phyloP scores from a whole-genome alignment of 192 early-diverging fungal species.

The Dissophora ornata region DNA sequence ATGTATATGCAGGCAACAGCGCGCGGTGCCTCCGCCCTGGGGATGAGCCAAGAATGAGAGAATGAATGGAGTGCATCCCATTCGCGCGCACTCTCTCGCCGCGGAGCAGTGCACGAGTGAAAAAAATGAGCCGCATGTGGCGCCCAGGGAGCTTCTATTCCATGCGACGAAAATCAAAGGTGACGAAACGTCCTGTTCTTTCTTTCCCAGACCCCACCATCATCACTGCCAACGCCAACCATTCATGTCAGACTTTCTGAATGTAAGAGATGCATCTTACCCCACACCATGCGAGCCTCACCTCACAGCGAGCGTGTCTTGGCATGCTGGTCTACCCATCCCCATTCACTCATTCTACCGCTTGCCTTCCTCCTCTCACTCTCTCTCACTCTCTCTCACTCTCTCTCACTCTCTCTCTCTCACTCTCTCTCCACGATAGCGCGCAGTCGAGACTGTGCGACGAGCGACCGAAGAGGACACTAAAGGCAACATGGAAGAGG shows the following conservation, averaged over 20 bases:
- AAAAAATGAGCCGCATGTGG: no score
- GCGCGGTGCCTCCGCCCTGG: no score
- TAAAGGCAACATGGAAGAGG: slow-evolving; percentile 89
- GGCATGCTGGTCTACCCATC: not conserved
- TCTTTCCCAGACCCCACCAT: not conserved
- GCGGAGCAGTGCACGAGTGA: no score
- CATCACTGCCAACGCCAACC: not conserved
- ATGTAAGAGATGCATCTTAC: slow-evolving; percentile 6
- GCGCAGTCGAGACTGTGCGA: slow-evolving; percentile 93
- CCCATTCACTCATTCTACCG: not conserved
- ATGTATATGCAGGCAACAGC: no score
- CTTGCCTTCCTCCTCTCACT: not conserved
- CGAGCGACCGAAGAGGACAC: slow-evolving; percentile 93
- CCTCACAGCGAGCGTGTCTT: no score
- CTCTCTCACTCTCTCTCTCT: not conserved
- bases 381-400: not conserved
- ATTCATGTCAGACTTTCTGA: slow-evolving; percentile 40
- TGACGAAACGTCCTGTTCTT: no score
- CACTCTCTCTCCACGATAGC: slow-evolving; percentile 55
- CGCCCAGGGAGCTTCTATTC: no score
- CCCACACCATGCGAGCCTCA: no score
- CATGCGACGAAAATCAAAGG: no score
- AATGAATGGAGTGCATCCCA: no score
- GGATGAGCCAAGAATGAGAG: no score
- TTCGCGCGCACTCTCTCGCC: no score